Conservation (phyloP, 1,284 basidiomycete species). For the Heterobasidion irregulare region DNA sequence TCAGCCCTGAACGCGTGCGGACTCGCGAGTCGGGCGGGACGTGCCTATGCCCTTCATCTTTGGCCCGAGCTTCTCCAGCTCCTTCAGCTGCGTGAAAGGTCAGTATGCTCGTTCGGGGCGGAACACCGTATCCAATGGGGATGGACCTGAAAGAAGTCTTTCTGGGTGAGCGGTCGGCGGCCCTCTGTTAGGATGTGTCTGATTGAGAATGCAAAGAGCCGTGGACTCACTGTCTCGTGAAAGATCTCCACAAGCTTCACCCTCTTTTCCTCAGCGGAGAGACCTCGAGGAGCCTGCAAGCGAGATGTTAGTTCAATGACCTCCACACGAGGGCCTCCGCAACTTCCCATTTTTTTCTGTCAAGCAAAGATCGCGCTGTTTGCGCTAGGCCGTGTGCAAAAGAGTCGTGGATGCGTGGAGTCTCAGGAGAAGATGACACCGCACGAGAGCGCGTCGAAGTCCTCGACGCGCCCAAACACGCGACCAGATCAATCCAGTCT, state of each 20-base stretch:
- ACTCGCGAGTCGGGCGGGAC: conserved; percentile 6
- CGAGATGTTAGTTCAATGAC: too few species aligned
- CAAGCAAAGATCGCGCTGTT: too few species aligned
- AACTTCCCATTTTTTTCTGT: too few species aligned
- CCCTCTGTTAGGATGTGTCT: not conserved
- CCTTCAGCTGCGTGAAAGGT: conserved; percentile 53
- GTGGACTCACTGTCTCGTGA: conserved; percentile 67
- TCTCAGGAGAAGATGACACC: too few species aligned
- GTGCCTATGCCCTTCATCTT: conserved; percentile 85
- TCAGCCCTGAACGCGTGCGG: not conserved
- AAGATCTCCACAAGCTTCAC: conserved; percentile 80
- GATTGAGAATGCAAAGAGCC: not conserved
- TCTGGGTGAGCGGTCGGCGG: conserved; percentile 34
- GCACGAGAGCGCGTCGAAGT: not conserved
- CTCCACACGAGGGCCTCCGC: too few species aligned
- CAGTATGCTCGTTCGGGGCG: not conserved
- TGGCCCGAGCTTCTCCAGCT: conserved; percentile 77
- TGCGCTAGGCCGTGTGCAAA: too few species aligned
- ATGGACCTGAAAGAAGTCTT: conserved; percentile 77
- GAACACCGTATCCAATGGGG: not conserved
- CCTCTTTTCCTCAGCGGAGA: conserved; percentile 77
- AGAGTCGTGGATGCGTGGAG: too few species aligned
- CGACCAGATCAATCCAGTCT: not conserved
- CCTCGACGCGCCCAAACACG: not conserved
- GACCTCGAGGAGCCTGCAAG: conserved; percentile 61